Evolutionary conservation across 2,329 filamentous ascomycete species (phyloP).

Genomic region (Coleophoma cylindrospora): DNA sequence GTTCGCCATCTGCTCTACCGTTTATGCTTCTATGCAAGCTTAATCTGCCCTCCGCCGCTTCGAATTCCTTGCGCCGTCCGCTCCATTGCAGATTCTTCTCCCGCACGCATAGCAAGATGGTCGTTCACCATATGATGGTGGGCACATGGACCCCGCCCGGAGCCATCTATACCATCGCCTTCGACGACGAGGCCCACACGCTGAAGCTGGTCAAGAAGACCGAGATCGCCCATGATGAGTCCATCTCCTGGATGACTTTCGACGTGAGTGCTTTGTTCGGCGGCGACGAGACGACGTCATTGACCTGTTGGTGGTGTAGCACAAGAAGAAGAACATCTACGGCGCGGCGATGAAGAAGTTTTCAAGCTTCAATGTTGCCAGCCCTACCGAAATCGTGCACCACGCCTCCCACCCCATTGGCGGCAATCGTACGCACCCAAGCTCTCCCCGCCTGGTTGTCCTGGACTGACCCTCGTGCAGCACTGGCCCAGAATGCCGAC

Average conservation of each 20-base stretch:
- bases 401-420: constrained; percentile 70
- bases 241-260: constrained; percentile 92
- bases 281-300: not conserved
- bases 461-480: constrained; percentile 26
- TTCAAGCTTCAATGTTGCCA: constrained; percentile 74
- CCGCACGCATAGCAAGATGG: constrained; percentile 32
- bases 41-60: too few relatives aligned
- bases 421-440: constrained; percentile 58
- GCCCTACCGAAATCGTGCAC: constrained; percentile 71
- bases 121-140: constrained; percentile 89
- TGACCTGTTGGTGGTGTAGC: constrained; percentile 39
- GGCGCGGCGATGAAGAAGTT: constrained; percentile 92
- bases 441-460: not conserved
- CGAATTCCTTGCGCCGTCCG: too few relatives aligned
- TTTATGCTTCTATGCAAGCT: too few relatives aligned
- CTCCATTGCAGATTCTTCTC: not conserved
- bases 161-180: constrained; percentile 83
- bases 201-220: constrained; percentile 75
- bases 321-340: constrained; percentile 79
- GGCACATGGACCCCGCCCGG: constrained; percentile 89
- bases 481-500: constrained; percentile 59
- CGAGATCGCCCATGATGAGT: constrained; percentile 75
- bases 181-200: constrained; percentile 75
- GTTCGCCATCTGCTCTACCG: too few relatives aligned
- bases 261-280: constrained; percentile 51